Percentiles rank a stretch among this genome's conserved stretches.
These are phyloP conservation scores for Haplographium delicatum DNA, from an alignment of 495 filamentous ascomycete species.

Conservation along the genomic window DNA sequence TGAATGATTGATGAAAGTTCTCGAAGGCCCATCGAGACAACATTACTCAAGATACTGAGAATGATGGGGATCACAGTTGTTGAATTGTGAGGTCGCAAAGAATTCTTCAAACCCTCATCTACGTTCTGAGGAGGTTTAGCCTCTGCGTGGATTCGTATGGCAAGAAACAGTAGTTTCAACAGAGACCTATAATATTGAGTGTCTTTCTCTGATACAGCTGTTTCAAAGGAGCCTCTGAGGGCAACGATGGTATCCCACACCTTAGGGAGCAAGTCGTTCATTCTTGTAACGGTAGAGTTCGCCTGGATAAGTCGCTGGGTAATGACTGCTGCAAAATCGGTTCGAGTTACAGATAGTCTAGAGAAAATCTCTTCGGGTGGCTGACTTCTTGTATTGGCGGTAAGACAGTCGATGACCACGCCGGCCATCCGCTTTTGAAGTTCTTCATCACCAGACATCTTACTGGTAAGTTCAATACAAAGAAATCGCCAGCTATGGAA, in stretches of 20 bases:
- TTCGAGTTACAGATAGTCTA: slow-evolving; percentile 61
- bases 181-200: slow-evolving; percentile 75
- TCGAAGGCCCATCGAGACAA: slow-evolving; percentile 78
- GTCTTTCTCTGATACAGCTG: slow-evolving; percentile 52
- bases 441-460: slow-evolving; percentile 53
- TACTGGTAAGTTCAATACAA: slow-evolving; percentile 72
- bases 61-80: slow-evolving; percentile 41
- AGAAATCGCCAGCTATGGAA: slow-evolving; percentile 88
- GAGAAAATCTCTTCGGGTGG: slow-evolving; percentile 69
- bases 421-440: slow-evolving; percentile 60
- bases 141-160: slow-evolving; percentile 52
- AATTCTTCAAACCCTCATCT: slow-evolving; percentile 11
- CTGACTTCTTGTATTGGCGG: slow-evolving; percentile 59
- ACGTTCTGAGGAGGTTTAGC: background rate
- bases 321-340: slow-evolving; percentile 70
- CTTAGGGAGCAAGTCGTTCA: slow-evolving; percentile 55
- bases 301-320: slow-evolving; percentile 67
- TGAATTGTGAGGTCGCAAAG: slow-evolving; percentile 28
- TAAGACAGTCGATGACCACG: slow-evolving; percentile 68
- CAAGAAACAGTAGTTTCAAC: slow-evolving; percentile 78
- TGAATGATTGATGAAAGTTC: slow-evolving; percentile 72
- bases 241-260: slow-evolving; percentile 63
- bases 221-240: slow-evolving; percentile 60
- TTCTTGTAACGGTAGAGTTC: slow-evolving; percentile 52
- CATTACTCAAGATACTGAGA: slow-evolving; percentile 66